Base-by-base conservation (phyloP, 257 asterid species). In the Penstemon barbatus region DNA sequence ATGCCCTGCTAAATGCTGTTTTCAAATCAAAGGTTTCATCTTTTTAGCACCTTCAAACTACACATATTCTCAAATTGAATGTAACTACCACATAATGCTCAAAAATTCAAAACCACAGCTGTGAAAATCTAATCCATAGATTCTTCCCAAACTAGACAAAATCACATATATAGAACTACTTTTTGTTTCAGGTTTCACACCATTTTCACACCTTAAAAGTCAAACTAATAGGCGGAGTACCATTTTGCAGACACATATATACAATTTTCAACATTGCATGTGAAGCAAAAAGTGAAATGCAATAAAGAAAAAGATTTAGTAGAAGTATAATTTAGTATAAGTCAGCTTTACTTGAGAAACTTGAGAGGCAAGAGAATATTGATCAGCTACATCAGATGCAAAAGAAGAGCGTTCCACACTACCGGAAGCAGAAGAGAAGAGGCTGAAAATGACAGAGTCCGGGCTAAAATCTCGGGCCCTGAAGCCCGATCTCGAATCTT, bases 361-460 rank as follows among this genome's bases (percentile, higher is more conserved):
- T 38, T 68, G 79, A 54, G 93, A 82, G 60, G 87, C 77, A 38
- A 76, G 66, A 50, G 87, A 84, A 37, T 84, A 85, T 58, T 80
- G 92, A 75, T 89, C 92, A 45, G 81, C 90, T n/a, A 71, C 80
- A 76, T 90, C 97, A 46, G 96, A 90, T 59, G 97, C 87, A 38
- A 87, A 89, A 69, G 97, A 94, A 79, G 96, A 86, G 65, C 97
- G 96, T 62, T 89, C 97, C 10, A 89, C 97, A 76, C 95, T 90
- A 8, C 83, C 97, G 41, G 97, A 87, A 79, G 93, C 86, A 8
- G 96, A 93, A 12, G 97, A 93, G 81, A 90, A 90, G 45, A 85
- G 83, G 74, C 97, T 90, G 81, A 82, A 89, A 67, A 90, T 90
- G 37, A 88, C 88, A 36, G 99, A 93, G 65, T 85, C 95, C 46